Conservation (phyloP, 1,284 basidiomycete species). For the Irpex sp. region DNA sequence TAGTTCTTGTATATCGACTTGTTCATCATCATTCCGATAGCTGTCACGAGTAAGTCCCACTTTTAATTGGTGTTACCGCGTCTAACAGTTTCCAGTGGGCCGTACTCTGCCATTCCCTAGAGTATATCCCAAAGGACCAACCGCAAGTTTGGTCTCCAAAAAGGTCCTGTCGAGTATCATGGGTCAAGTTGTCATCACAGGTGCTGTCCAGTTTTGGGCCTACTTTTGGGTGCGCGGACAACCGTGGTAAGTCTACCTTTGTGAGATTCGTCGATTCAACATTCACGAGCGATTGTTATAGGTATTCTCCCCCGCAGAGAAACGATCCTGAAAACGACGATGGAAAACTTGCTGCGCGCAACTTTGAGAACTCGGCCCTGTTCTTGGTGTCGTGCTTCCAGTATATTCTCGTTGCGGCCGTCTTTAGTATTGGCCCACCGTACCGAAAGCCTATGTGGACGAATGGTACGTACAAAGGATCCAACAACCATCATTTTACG, state of each 20-base stretch:
- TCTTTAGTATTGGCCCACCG: conserved; percentile 97
- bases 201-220: conserved; percentile 80
- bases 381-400: conserved; percentile 98
- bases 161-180: conserved; percentile 93
- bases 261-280: background rate
- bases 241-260: conserved; percentile 57
- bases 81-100: conserved; percentile 64
- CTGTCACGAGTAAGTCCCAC: conserved; percentile 79
- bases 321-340: conserved; percentile 55
- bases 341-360: conserved; percentile 83
- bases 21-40: conserved; percentile 96
- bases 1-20: conserved; percentile 97
- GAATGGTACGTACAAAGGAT: conserved; percentile 78
- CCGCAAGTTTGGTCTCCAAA: conserved; percentile 94
- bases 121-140: conserved; percentile 89
- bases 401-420: conserved; percentile 94
- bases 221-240: conserved; percentile 89
- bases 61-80: background rate
- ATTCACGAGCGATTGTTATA: conserved; percentile 17
- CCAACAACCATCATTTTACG: conserved; percentile 3
- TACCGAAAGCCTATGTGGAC: conserved; percentile 95
- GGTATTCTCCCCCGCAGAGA: conserved; percentile 63
- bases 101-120: conserved; percentile 87
- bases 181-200: conserved; percentile 90
- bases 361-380: conserved; percentile 91